Base-by-base conservation (phyloP, 148 eudicot species). In the Rhododendron ovatum region DNA sequence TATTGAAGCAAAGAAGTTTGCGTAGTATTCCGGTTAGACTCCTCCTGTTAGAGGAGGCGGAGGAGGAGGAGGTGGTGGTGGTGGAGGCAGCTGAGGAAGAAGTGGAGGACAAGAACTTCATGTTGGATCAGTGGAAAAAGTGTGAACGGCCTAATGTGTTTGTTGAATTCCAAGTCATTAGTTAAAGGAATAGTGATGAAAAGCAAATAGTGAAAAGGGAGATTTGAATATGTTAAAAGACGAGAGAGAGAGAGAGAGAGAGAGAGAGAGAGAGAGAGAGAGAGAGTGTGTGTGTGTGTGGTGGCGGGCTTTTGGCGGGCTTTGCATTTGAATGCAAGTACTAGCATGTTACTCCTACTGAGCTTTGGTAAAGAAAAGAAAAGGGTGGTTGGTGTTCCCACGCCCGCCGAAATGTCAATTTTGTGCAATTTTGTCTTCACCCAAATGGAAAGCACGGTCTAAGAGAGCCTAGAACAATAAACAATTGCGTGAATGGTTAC, bases 1-100 rank as follows among this genome's bases (percentile, higher is more conserved):
- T 86, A 33, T 84, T 91, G 77, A 93, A 89, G 83, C 93, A 89
- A 9, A 94, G 92, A 45, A 95, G 86, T 28, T 91, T 87, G 47
- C 95, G 91, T 2, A 95, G 43, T 75, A 93, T 63, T 51, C 88
- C 88, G 39, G 90, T 51, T 1, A 95, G 79, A 85, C 94, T 71
- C 20, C 76, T 30, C 35, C 20, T 28, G 7, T 71, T 71, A 14
- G 76, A 30, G 39, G 76, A 30, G 41, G 76, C 7, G 76, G 76
- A 71, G 39, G 76, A 71, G 76, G 76, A 39, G 28, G 73, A 13
- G 15, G 86, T 69, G 74, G 90, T 50, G 53, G 83, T 30, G 47
- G 81, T 48, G 69, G 86, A 24, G 24, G 87, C 14, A 5, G 77
- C 55, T 2, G 83, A 61, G 22, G 83, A 78, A 14, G 83, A 63